Base-by-base conservation (phyloP, 2,329 filamentous ascomycete species). In the Colletotrichum echinochloae region DNA sequence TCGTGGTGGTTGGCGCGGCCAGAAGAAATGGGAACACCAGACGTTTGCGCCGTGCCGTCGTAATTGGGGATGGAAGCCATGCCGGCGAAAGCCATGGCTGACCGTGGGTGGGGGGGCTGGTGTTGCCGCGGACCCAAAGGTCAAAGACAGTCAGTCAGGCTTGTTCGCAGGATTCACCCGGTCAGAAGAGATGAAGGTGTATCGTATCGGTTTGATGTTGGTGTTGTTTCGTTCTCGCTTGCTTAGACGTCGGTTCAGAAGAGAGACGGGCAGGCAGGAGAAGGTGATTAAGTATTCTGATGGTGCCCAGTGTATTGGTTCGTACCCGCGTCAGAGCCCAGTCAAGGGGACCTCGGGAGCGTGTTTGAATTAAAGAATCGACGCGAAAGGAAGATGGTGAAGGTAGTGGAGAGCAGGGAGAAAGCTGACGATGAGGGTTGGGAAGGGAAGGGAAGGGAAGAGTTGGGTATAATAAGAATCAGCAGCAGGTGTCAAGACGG, bases 11-110 rank as follows among this genome's bases (percentile, higher is more conserved):
- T 73, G 33, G 76, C 65, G 71, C 72, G 78, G 23, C 71, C 71
- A 26, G 77, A 72, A 12, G 30, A 41, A 41, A 75, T 71, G 5
- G 85, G 82, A 46, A 78, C 79, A 59, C 84, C 84, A 20, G 78
- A 78, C 16, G 74, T 78, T 72, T 84, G 82, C 14, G 83, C 82
- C 33, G 85, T 85, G 73, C 79, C 80, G 76, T 87, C 86, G 75
- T 87, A 84, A 75, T 83, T 81, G 68, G 84, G 84, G 73, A 81
- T 79, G 75, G 79, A 78, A 37, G 77, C 75, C 66, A 76, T 59
- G n/a, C 80, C 82, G 60, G 79, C 76, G 65, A 84, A 81, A 60
- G 83, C 82, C 83, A 85, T 85, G 23, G 20, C 35, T 41, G 20
- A n/a, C 41, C 2, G 51, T 49, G 30, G 59, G n/a, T n/a, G n/a